Evolutionary conservation across 306 rosid species (phyloP), one percentile per base, ranked within the genome.

Genomic region (Vigna angularis): DNA sequence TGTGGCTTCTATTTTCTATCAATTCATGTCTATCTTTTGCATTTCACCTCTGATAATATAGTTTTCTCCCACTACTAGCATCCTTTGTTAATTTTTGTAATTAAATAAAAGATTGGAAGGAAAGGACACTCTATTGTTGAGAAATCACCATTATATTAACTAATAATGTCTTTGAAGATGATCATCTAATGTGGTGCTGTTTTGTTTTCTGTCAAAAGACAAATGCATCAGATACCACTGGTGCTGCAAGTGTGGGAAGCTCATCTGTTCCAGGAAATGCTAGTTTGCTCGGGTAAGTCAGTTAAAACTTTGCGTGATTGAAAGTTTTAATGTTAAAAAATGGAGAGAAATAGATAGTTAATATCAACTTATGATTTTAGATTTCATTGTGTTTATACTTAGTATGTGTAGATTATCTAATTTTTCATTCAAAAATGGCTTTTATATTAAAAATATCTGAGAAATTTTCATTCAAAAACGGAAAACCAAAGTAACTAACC

Each of bases 241-340:
- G 86, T 24, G 81, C 72, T 64, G 69, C 84, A 15, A 81, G 93
- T 78, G 32, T 66, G 28, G 97, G 89, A 76, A 81, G 85, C 45
- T 81, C 98, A 56, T 86, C 91, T 59, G 57, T 81, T 70, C 89
- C 93, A 28, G 98, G 90, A 88, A 93, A 90, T 91, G 94, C 96
- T 52, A 64, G 99, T 83, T 87, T 96, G 82, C 93, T 96, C 61
- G 99, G 98, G 99, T 95, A 73, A 83, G 97, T 89, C 80, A 26
- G 34, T 66, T 45, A 36, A 13, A 22, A 52, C 49, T 67, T 83
- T 18, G 16, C 20, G 18, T 73, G 17, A 22, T 64, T 36, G 44
- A 5, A 74, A 26, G 18, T 62, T 73, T 13, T 44, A 74, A 59
- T 66, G 72, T 72, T 59, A 8, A 28, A 51, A 5, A 50, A 55